Percentiles rank a stretch among this genome's conserved stretches.
phyloP scores from a whole-genome alignment of 805 yeast species.

The Saccharomycopsis sp. region DNA sequence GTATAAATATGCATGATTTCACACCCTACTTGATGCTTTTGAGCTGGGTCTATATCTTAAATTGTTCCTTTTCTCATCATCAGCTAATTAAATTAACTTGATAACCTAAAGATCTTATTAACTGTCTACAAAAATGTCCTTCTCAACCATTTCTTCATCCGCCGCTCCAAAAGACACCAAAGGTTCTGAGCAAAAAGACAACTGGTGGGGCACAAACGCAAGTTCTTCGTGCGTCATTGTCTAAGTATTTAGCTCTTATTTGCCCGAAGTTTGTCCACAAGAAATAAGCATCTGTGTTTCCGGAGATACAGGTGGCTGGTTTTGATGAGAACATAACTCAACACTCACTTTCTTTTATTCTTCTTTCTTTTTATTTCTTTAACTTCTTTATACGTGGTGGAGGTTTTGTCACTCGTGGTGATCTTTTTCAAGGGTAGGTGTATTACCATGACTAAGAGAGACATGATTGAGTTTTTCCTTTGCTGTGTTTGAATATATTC shows the following conservation, averaged over 20 bases:
- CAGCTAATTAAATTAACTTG: background rate
- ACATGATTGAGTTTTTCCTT: background rate
- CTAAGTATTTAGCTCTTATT: background rate
- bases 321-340: background rate
- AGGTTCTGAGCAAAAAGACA: background rate
- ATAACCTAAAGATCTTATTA: background rate
- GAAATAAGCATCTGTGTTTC: background rate
- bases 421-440: background rate
- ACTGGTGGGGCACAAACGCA: background rate
- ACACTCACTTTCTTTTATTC: background rate
- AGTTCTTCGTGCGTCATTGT: background rate
- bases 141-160: background rate
- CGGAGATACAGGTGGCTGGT: background rate
- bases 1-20: background rate
- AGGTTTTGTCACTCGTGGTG: background rate
- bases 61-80: background rate
- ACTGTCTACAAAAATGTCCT: no score
- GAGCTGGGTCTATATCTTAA: background rate
- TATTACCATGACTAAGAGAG: background rate
- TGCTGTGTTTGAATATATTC: background rate
- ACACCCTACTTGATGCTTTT: background rate
- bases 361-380: background rate
- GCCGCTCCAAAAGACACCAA: background rate
- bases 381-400: background rate
- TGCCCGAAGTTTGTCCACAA: background rate